These are phyloP conservation scores for Didymella exigua DNA, from an alignment of 2,329 filamentous ascomycete species.

Conservation along the genomic window DNA sequence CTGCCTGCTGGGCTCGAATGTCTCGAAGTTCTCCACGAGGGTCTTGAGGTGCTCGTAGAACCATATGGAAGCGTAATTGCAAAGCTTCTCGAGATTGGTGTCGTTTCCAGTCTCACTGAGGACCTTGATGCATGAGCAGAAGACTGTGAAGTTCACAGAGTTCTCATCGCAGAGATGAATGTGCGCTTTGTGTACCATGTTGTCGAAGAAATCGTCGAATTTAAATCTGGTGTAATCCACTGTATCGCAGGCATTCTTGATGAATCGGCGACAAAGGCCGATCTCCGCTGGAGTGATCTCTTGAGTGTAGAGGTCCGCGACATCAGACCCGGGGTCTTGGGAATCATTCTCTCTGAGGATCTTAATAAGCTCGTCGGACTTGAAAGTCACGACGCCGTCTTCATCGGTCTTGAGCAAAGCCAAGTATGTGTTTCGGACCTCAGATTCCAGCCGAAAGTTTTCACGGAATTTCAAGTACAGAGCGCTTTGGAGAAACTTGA, in stretches of 20 bases:
- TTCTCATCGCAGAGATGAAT: conserved; percentile 4
- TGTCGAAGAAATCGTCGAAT: conserved; percentile 19
- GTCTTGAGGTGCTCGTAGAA: conserved; percentile 17
- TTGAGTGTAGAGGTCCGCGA: not conserved
- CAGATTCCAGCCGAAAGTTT: conserved; percentile 8
- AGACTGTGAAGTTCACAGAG: not conserved
- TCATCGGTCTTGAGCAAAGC: conserved; percentile 12
- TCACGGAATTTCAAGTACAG: conserved; percentile 13
- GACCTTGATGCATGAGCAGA: not conserved
- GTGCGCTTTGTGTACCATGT: conserved; percentile 13
- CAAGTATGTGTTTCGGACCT: conserved; percentile 10
- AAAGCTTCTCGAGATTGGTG: not conserved
- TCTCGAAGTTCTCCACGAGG: conserved; percentile 8
- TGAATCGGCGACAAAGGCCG: conserved; percentile 14
- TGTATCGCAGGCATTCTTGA: conserved; percentile 9
- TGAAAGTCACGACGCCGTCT: conserved; percentile 5
- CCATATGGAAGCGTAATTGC: conserved; percentile 7
- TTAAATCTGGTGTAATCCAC: conserved; percentile 16
- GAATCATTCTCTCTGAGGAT: not conserved
- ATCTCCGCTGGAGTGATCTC: conserved; percentile 10
- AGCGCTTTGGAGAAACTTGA: conserved; percentile 19
- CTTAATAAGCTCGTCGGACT: conserved; percentile 3
- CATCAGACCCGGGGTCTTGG: not conserved
- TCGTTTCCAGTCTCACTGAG: not conserved
- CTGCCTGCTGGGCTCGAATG: conserved; percentile 6